Conservation (phyloP, 345 rosid species). For the Citrus trifoliata region DNA sequence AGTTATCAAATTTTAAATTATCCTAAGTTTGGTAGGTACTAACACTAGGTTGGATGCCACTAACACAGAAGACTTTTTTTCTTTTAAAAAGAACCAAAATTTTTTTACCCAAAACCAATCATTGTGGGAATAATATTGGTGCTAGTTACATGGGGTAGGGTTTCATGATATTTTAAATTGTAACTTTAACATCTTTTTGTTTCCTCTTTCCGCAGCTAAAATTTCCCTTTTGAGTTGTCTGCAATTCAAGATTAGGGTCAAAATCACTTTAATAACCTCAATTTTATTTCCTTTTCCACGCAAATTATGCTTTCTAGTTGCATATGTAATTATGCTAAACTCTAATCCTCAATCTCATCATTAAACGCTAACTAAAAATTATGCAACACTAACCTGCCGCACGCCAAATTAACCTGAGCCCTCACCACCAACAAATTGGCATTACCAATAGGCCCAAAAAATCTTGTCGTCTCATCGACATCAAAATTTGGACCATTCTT, state of each 20-base stretch:
- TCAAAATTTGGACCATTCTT: constrained; percentile 54
- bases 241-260: constrained; percentile 7
- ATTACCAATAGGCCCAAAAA: constrained; percentile 70
- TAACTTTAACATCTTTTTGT: constrained; percentile 2
- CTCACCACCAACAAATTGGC: constrained; percentile 66
- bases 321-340: not conserved
- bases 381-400: constrained; percentile 65
- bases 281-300: not conserved
- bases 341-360: not conserved
- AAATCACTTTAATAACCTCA: not conserved
- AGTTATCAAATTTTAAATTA: not conserved
- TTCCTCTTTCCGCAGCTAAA: constrained; percentile 17
- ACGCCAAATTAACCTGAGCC: constrained; percentile 80
- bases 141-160: constrained; percentile 6
- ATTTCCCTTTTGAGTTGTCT: constrained; percentile 40
- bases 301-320: not conserved
- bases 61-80: not conserved
- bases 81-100: not conserved
- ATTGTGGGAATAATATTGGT: constrained; percentile 15
- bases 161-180: not conserved
- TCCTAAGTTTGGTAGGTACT: not conserved
- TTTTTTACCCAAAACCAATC: constrained; percentile 22
- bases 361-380: too few relatives aligned
- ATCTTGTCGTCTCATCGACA: constrained; percentile 56
- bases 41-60: not conserved